These are phyloP conservation scores for Colletotrichum liriopes DNA, from an alignment of 2,329 filamentous ascomycete species.

Conservation along the genomic window DNA sequence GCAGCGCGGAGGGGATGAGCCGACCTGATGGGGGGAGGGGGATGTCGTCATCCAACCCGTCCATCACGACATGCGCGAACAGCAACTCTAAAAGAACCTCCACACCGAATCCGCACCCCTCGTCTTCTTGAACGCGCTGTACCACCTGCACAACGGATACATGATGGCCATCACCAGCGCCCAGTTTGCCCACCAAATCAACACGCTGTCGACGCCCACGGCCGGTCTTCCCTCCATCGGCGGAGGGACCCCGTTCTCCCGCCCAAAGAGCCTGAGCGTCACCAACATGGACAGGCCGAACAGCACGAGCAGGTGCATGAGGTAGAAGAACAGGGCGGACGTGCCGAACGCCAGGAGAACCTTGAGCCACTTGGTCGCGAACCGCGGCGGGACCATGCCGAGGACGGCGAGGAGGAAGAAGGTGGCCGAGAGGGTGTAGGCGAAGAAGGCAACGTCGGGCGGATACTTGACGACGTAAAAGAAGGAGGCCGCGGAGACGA, in stretches of 20 bases:
- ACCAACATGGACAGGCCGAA: constrained; percentile 48
- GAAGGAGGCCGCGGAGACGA: constrained; percentile 59
- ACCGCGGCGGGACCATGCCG: constrained; percentile 49
- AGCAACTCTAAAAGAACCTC: constrained; percentile 58
- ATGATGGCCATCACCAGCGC: constrained; percentile 53
- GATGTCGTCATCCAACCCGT: constrained; percentile 22
- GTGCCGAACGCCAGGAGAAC: constrained; percentile 61
- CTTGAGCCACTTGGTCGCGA: constrained; percentile 50
- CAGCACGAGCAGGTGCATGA: constrained; percentile 56
- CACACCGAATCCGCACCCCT: constrained; percentile 61
- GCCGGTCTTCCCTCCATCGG: constrained; percentile 47
- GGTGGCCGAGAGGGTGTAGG: constrained; percentile 57
- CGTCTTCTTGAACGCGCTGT: constrained; percentile 60
- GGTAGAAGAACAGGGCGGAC: constrained; percentile 64
- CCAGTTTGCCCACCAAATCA: constrained; percentile 57
- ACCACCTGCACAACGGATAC: constrained; percentile 60
- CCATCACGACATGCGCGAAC: constrained; percentile 20
- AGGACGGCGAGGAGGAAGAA: constrained; percentile 58
- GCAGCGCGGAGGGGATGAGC: neutral
- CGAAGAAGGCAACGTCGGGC: constrained; percentile 63
- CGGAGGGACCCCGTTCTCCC: constrained; percentile 49
- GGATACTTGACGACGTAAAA: constrained; percentile 65
- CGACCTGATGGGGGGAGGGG: neutral
- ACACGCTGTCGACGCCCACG: constrained; percentile 56
- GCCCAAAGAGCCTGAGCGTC: constrained; percentile 52